Percentiles rank a stretch among this genome's conserved stretches.
phyloP scores from a whole-genome alignment of 108 stramenopile species.

The Thalassiosira profunda region DNA sequence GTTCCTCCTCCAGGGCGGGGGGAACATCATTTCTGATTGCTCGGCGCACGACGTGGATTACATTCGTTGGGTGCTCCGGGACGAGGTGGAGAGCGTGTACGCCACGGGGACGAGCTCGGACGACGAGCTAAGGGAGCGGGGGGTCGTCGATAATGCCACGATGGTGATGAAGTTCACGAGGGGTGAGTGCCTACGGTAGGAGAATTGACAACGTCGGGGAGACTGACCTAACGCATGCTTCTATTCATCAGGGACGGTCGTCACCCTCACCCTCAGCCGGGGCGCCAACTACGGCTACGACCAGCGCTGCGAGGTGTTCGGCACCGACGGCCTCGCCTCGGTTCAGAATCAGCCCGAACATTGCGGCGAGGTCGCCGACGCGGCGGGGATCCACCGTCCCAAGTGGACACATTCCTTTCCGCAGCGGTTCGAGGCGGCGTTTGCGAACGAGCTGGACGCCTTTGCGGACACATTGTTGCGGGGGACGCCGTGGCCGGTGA shows the following conservation, averaged over 20 bases:
- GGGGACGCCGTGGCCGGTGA: slow-evolving; percentile 54
- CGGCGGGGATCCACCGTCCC: slow-evolving; percentile 41
- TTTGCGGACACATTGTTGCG: slow-evolving; percentile 63
- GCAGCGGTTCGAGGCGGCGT: slow-evolving; percentile 66
- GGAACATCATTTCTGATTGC: slow-evolving; percentile 76
- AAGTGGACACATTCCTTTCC: slow-evolving; percentile 69
- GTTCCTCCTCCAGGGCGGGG: slow-evolving; percentile 66
- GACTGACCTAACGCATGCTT: not conserved
- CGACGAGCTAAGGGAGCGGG: slow-evolving; percentile 47
- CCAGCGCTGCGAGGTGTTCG: slow-evolving; percentile 80
- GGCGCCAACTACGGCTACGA: slow-evolving; percentile 75
- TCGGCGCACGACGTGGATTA: slow-evolving; percentile 81
- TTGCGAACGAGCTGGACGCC: slow-evolving; percentile 67
- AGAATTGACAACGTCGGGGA: not conserved
- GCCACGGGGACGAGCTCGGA: slow-evolving; percentile 60
- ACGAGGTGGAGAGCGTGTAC: slow-evolving; percentile 61
- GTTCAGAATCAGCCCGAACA: slow-evolving; percentile 52
- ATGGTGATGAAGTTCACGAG: slow-evolving; percentile 58
- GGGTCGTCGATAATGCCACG: slow-evolving; percentile 75
- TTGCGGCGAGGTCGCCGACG: slow-evolving; percentile 41
- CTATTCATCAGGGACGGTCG: slow-evolving; percentile 15
- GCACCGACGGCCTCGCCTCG: slow-evolving; percentile 43
- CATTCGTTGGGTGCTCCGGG: slow-evolving; percentile 51
- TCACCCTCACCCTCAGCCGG: slow-evolving; percentile 41
- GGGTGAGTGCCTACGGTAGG: slow-evolving; percentile 28